These are phyloP conservation scores for Wallacemonas rigidus DNA, from an alignment of 208 protist genomes.

Conservation along the genomic window DNA sequence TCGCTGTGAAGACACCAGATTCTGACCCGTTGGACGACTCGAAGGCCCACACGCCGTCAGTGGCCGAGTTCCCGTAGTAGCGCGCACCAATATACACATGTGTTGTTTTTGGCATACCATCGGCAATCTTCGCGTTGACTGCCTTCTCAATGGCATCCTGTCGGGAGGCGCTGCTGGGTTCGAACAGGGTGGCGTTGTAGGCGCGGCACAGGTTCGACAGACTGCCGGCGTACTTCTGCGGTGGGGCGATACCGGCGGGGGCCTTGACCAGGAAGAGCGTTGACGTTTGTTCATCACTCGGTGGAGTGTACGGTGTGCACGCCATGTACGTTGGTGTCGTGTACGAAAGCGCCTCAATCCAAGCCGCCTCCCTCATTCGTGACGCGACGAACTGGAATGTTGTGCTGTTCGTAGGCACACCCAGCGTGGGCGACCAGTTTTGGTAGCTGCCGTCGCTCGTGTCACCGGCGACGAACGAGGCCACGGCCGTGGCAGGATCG, in stretches of 20 bases:
- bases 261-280: constrained; percentile 8
- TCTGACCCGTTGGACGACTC: constrained; percentile 1
- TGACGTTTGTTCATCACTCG: background rate
- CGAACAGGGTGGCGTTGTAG: constrained; percentile 4
- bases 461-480: constrained; percentile 6
- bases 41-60: background rate
- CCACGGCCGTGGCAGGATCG: constrained; percentile 1
- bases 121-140: background rate
- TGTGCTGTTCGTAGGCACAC: background rate
- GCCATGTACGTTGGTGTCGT: constrained; percentile 1
- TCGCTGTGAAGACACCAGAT: background rate
- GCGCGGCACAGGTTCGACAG: constrained; percentile 8
- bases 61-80: constrained; percentile 3
- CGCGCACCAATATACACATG: constrained; percentile 14
- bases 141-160: constrained; percentile 2
- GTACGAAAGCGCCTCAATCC: background rate
- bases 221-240: constrained; percentile 11
- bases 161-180: background rate
- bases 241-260: background rate
- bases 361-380: background rate
- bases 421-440: background rate
- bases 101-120: background rate
- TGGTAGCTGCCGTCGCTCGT: constrained; percentile 4
- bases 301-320: constrained; percentile 1
- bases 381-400: background rate